phyloP scores from a whole-genome alignment of 1,139 yeast genomes.

The Lodderomyces orthopsilosis region DNA sequence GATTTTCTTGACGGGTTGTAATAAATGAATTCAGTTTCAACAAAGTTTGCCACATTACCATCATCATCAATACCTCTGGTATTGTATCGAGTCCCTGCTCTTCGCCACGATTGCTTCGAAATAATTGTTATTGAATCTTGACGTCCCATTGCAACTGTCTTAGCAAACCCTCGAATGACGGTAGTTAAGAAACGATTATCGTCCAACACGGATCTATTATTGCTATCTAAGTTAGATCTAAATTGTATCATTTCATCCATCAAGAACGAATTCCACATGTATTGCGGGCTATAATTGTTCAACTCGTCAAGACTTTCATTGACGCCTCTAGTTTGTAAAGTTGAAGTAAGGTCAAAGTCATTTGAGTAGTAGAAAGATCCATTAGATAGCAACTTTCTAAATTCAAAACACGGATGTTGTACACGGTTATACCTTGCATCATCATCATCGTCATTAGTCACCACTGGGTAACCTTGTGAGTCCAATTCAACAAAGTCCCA shows the following conservation, averaged over 20 bases:
- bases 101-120: slow-evolving; percentile 90
- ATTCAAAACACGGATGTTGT: slow-evolving; percentile 82
- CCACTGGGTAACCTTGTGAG: slow-evolving; percentile 57
- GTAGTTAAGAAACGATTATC: slow-evolving; percentile 80
- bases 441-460: slow-evolving; percentile 17
- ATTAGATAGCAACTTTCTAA: slow-evolving; percentile 72
- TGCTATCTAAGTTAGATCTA: slow-evolving; percentile 64
- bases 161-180: slow-evolving; percentile 92
- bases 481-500: slow-evolving; percentile 80
- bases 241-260: slow-evolving; percentile 78
- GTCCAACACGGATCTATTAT: slow-evolving; percentile 60
- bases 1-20: slow-evolving; percentile 42
- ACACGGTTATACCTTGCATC: slow-evolving; percentile 26
- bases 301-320: slow-evolving; percentile 22
- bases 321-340: slow-evolving; percentile 72
- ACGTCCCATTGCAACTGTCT: slow-evolving; percentile 57
- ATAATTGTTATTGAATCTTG: slow-evolving; percentile 69
- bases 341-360: slow-evolving; percentile 85
- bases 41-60: slow-evolving; percentile 93
- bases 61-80: slow-evolving; percentile 96
- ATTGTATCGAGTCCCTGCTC: slow-evolving; percentile 94
- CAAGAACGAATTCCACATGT: slow-evolving; percentile 96
- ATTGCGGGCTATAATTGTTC: slow-evolving; percentile 71
- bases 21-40: slow-evolving; percentile 85
- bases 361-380: slow-evolving; percentile 93